These are phyloP conservation scores for Symbiodinium natans DNA, from an alignment of 73 alveolate species.

Conservation along the genomic window DNA sequence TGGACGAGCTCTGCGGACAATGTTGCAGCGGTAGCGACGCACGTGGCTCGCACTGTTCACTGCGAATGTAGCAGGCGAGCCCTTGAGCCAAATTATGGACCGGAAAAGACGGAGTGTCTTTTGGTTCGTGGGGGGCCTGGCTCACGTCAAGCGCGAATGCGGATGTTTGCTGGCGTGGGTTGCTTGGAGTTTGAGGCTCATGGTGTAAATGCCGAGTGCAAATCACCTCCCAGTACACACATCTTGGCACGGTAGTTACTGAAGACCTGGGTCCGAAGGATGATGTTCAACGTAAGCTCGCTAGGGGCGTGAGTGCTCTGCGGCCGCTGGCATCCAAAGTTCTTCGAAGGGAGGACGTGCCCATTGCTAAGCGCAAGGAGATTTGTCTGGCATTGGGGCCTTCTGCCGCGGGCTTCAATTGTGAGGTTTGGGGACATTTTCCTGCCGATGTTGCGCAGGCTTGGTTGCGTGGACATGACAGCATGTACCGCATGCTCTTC, in stretches of 20 bases:
- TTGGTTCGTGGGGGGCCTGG: not conserved
- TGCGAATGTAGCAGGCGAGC: not conserved
- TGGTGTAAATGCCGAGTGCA: too few relatives aligned
- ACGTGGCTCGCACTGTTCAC: not conserved
- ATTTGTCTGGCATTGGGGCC: not conserved
- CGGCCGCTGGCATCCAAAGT: not conserved
- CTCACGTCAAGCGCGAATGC: not conserved
- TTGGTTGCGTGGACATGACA: not conserved
- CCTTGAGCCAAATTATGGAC: not conserved
- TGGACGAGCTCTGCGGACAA: not conserved
- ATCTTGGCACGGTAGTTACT: not conserved
- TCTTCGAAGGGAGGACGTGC: not conserved
- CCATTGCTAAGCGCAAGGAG: not conserved
- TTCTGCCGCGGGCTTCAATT: not conserved
- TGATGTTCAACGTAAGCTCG: not conserved
- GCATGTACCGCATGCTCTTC: not conserved
- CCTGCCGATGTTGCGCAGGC: not conserved
- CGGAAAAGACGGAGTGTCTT: not conserved
- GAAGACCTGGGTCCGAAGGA: not conserved
- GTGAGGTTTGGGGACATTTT: not conserved
- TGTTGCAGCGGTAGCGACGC: not conserved
- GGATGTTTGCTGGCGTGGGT: not conserved
- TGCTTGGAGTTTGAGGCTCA: not conserved
- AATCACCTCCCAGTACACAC: not conserved
- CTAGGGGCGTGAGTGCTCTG: not conserved